Evolutionary conservation across 768 basidiomycete genomes (phyloP).

Genomic region (Hericium erinaceus): DNA sequence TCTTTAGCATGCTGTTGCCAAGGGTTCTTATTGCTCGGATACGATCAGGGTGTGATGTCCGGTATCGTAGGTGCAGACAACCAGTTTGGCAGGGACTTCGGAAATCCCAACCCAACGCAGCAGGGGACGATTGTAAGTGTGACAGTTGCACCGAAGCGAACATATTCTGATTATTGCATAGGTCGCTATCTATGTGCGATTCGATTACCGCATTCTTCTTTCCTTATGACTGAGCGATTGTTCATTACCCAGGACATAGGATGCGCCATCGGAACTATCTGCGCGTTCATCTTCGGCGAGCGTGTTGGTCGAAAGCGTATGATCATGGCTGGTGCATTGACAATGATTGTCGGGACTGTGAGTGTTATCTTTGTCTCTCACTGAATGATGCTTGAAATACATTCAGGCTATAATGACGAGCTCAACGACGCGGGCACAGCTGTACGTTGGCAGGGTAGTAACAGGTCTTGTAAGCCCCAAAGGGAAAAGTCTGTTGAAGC

Average conservation of each 20-base stretch:
- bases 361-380: background rate
- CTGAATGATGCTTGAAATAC: background rate
- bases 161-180: background rate
- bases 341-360: background rate
- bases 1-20: background rate
- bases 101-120: conserved; percentile 26
- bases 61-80: conserved; percentile 22
- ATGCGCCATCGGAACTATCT: background rate
- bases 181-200: background rate
- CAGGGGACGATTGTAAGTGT: conserved; percentile 30
- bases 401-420: background rate
- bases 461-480: background rate
- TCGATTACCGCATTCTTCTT: too few relatives aligned
- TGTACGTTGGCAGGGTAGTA: background rate
- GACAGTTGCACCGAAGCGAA: background rate
- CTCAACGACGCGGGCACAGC: background rate
- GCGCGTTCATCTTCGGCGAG: background rate
- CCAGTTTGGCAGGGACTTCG: conserved; percentile 30
- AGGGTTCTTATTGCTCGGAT: background rate
- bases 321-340: background rate
- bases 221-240: too few relatives aligned
- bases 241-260: background rate
- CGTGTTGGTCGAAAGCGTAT: background rate
- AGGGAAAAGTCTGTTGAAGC: background rate
- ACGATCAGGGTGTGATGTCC: conserved; percentile 12